Base-by-base conservation (phyloP, 208 protist species). In the Balamuthia mandrillaris region DNA sequence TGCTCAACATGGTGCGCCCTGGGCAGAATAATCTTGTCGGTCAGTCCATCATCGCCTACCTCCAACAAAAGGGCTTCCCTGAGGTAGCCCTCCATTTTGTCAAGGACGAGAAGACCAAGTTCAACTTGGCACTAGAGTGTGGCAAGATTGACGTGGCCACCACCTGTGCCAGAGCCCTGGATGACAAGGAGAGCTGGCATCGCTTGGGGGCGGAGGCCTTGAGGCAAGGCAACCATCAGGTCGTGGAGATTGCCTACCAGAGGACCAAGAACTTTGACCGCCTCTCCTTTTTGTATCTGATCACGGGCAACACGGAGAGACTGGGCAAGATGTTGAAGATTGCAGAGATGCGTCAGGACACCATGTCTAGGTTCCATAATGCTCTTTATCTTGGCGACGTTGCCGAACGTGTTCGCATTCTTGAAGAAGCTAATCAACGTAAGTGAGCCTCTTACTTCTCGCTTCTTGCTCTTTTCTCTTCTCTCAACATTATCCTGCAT, bases 11-110 rank as follows among this genome's bases (percentile, higher is more conserved):
- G 82, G 95, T 99, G 31, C 92, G 86, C 94, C 84, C 58, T 79
- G 68, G 81, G 7, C 84, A 87, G 18, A 92, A 94, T 2, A 95
- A 97, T 52, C 91, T 99, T 10, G 90, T 95, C 65, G 97, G 97
- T 18, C 95, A 99, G 85, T 93, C 97, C 1, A 96, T 99, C 75
- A 97, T 99, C 56, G 95, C 95, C 6, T 99, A 99, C 88, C 91
- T 99, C 9, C 98, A 98, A 92, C 95, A 97, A 86, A 97, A 98
- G 88, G 96, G 96, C 29, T 97, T 97, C 88, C 95, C 97, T 2
- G 96, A 99, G 84, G 82, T 99, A 52, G 98, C 98, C 1, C 91
- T 99, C 33, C 94, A 98, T 84, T 99, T 99, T 88, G 98, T 99
- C 27, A 96, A 94, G 63, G 98, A 99, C 88, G 93, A 97, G 44